Evolutionary conservation across 768 basidiomycete genomes (phyloP), one percentile per base, ranked within the genome.

Genomic region (Tulasnella calospora): DNA sequence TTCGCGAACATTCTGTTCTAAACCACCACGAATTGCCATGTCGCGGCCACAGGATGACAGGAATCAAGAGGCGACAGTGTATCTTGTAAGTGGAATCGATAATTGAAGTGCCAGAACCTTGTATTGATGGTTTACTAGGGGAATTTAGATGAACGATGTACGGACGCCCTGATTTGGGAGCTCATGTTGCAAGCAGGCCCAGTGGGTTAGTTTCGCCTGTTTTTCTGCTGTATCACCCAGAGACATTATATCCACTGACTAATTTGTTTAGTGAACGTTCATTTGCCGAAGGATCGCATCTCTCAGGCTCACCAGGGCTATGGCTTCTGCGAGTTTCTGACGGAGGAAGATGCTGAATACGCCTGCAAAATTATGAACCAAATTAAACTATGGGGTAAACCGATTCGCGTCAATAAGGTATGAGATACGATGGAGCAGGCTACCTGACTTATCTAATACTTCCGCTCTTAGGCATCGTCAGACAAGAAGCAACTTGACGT

Each of bases 311-410:
- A 99, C 84, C 98, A 99, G 86, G 98, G 98, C 71, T 99, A 98
- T 86, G 98, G 98, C 55, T 99, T 99, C 86, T 98, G 97, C 89
- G 98, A 99, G 88, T 99, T 99, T 85, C 87, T 97, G 85, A 96
- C 96, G 51, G 96, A 99, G 87, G 96, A 98, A 84, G 98, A 99
- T 86, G 96, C 98, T 80, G 98, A 99, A 85, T 99, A 99, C 85
- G 97, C 96, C 78, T 98, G 97, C 89, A 98, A 98, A 88, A 98
- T 99, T 82, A 98, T 99, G 97, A 99, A 99, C 84, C 97, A 98
- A 88, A 99, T 99, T 84, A 99, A 99, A 85, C 85, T 99, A 75
- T 99, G 94, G 90, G 98, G 98, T 35, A 99, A 99, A 84, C 98
- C 98, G 41, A 98, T 99, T 79, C 89, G 98, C 81, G 97, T 99